These are phyloP conservation scores for Laburnicola sp. DNA, from an alignment of 2,329 filamentous ascomycete genomes.

Conservation along the genomic window DNA sequence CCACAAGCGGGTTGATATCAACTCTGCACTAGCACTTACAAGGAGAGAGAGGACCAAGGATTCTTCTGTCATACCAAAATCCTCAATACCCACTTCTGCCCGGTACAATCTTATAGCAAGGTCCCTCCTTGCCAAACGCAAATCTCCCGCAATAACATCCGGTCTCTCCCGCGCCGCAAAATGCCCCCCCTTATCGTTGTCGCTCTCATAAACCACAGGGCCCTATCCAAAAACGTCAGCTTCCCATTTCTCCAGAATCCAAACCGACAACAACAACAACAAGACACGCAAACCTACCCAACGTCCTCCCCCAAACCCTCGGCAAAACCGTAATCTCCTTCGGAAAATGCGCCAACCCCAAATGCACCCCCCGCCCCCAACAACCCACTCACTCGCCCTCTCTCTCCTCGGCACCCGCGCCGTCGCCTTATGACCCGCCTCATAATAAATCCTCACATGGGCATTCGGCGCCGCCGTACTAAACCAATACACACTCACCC, in stretches of 20 bases:
- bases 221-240: conserved; percentile 26
- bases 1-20: too few relatives aligned
- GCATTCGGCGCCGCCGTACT: conserved; percentile 69
- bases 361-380: conserved; percentile 47
- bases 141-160: conserved; percentile 55
- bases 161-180: conserved; percentile 65
- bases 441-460: conserved; percentile 72
- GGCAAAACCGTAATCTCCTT: conserved; percentile 61
- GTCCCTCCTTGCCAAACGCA: conserved; percentile 58
- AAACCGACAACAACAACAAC: background rate
- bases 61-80: too few relatives aligned
- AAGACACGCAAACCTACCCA: conserved; percentile 49
- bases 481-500: conserved; percentile 75
- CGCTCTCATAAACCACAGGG: conserved; percentile 60
- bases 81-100: conserved; percentile 33
- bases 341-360: conserved; percentile 61
- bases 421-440: conserved; percentile 53
- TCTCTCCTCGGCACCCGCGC: conserved; percentile 33
- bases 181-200: conserved; percentile 59
- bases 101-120: conserved; percentile 39
- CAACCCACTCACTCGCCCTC: conserved; percentile 48
- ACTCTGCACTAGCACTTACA: too few relatives aligned
- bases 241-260: conserved; percentile 2
- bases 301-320: conserved; percentile 58
- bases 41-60: too few relatives aligned